Conservation (phyloP, 805 yeast species). For the Saccharomycopsis javanensis region DNA sequence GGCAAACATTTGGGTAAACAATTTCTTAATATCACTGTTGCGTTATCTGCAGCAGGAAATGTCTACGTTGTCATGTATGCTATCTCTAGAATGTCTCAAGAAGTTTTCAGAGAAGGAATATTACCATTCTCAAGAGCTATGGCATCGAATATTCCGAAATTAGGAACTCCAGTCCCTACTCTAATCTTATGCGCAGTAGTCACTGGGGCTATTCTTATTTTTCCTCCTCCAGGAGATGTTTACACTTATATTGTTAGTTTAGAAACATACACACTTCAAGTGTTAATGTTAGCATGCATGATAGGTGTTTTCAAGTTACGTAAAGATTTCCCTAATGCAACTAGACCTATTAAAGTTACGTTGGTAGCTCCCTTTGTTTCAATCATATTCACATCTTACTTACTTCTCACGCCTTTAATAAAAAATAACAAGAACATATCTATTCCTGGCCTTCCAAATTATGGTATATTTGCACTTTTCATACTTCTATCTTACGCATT, state of each 20-base stretch:
- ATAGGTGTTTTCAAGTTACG: slow-evolving; percentile 17
- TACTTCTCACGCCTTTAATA: slow-evolving; percentile 16
- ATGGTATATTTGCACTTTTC: slow-evolving; percentile 8
- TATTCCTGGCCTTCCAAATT: slow-evolving; percentile 15
- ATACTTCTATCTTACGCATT: slow-evolving; percentile 2
- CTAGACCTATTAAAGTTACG: slow-evolving; percentile 17
- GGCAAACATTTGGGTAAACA: slow-evolving; percentile 45
- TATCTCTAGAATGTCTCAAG: slow-evolving; percentile 54
- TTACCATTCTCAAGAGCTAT: slow-evolving; percentile 42
- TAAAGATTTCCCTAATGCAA: slow-evolving; percentile 15
- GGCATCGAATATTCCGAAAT: slow-evolving; percentile 45
- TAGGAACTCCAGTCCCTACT: slow-evolving; percentile 47
- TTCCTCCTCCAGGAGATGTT: slow-evolving; percentile 20
- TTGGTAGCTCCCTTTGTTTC: slow-evolving; percentile 16
- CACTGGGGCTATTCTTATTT: slow-evolving; percentile 21
- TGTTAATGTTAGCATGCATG: slow-evolving; percentile 15
- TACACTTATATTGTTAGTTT: slow-evolving; percentile 18
- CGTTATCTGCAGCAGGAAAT: slow-evolving; percentile 54
- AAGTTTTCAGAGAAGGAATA: slow-evolving; percentile 53
- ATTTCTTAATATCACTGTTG: slow-evolving; percentile 46
- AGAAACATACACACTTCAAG: slow-evolving; percentile 16
- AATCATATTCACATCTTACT: slow-evolving; percentile 4
- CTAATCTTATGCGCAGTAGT: slow-evolving; percentile 28
- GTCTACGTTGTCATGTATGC: slow-evolving; percentile 52
- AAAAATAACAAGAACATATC: slow-evolving; percentile 3